Base-by-base conservation (phyloP, 306 rosid genomes). In the Quercus glauca region DNA sequence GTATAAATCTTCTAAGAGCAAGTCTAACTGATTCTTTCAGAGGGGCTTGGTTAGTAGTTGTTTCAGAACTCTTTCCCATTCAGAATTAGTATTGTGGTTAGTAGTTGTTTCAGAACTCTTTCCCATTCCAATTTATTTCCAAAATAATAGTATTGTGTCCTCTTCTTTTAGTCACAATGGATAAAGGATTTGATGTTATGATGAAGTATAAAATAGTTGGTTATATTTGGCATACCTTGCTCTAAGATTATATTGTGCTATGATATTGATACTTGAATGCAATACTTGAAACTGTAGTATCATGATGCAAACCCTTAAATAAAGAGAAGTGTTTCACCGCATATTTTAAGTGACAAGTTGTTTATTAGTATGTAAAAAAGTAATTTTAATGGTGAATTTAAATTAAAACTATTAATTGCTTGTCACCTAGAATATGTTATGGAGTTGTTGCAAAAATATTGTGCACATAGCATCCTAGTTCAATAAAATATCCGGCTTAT, bases 1-100 rank as follows among this genome's bases (percentile, higher is more conserved):
- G 55, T 58, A 74, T n/a, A 59, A 83, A 76, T 61, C 78, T 74
- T 77, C 85, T 51, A 64, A 78, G 53, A 56, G 72, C 80, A 91
- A 88, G 74, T 78, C 83, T 13, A 49, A 77, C 29, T 93, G 76
- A 88, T 6, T 6, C 55, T 82, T 2, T 19, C 75, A 45, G 35
- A 45, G 49, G 71, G 35, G 29, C 56, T 59, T n/a, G 56, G 35
- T 31, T 29, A n/a, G 41, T 74, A 28, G 25, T 63, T 33, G 35
- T 53, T 53, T 55, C 49, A 25, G 59, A 21, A 63, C 51, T 4
- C 41, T 12, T 9, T 73, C 19, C 13, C 35, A 23, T 33, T 19
- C 51, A 28, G 63, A 31, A 73, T 25, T 71, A 19, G n/a, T n/a
- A n/a, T n/a, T n/a, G n/a, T n/a, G 56, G 35, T 31, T 29, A n/a